Conservation (phyloP, 352 stramenopile genomes). For the Phytophthora litchii region DNA sequence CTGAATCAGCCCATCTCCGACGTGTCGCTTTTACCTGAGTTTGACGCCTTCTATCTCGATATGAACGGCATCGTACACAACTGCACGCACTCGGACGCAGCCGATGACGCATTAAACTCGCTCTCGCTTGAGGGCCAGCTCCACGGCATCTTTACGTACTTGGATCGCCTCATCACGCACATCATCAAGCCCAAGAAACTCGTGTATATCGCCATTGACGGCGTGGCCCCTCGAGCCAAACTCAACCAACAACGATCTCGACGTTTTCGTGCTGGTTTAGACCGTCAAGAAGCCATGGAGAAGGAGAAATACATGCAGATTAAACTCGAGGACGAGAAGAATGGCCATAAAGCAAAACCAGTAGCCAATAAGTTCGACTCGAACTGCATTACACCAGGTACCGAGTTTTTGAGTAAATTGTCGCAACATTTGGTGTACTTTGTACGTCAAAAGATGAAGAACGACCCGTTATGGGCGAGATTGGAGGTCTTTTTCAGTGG, state of each 20-base stretch:
- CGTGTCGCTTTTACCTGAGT: conserved; percentile 96
- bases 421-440: conserved; percentile 91
- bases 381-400: conserved; percentile 99
- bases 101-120: conserved; percentile 91
- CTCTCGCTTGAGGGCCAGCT: conserved; percentile 96
- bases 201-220: conserved; percentile 99
- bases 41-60: conserved; percentile 99
- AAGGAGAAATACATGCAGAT: conserved; percentile 77
- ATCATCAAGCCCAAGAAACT: conserved; percentile 97
- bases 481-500: conserved; percentile 98
- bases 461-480: conserved; percentile 94
- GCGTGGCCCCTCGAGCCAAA: conserved; percentile 98
- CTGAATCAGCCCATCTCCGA: conserved; percentile 99
- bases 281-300: conserved; percentile 72
- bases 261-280: conserved; percentile 91
- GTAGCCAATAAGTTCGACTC: conserved; percentile 94
- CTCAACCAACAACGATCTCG: conserved; percentile 99
- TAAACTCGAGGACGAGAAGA: conserved; percentile 79
- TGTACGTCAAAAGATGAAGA: conserved; percentile 96
- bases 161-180: conserved; percentile 96
- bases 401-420: conserved; percentile 98
- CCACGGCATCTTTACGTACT: conserved; percentile 89
- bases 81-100: conserved; percentile 96
- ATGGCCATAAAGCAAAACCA: conserved; percentile 37
- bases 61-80: conserved; percentile 99